A percentile compares a stretch with the other conserved stretches of the same genome.
Evolutionary conservation across 176 grass and related monocot genomes (phyloP).

Genomic region (Calamus simplicifolius): DNA sequence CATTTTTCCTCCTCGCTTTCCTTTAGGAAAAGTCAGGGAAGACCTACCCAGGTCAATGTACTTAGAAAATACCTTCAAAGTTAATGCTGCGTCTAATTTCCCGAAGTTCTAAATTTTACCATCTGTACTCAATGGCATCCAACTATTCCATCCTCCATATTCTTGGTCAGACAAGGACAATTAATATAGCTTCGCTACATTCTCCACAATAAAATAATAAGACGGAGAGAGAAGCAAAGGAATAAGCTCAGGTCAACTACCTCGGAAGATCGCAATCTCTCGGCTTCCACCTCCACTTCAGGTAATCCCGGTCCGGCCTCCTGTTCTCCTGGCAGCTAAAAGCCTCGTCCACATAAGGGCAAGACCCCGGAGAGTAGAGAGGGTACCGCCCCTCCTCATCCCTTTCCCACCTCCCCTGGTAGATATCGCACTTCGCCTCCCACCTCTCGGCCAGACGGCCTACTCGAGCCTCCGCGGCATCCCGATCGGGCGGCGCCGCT

Average conservation of each 20-base stretch:
- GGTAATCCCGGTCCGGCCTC: conserved; percentile 45
- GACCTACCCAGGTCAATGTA: too few species aligned
- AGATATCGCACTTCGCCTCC: conserved; percentile 50
- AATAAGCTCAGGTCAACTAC: conserved; percentile 16
- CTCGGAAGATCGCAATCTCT: conserved; percentile 54
- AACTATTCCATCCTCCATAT: not conserved
- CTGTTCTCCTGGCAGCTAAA: conserved; percentile 73
- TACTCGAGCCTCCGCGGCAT: not conserved
- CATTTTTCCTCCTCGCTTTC: too few species aligned
- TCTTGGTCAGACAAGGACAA: not conserved
- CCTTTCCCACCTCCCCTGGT: conserved; percentile 68
- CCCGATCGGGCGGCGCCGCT: not conserved
- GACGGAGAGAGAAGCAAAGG: not conserved
- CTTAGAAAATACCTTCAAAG: too few species aligned
- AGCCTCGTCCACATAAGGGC: conserved; percentile 93
- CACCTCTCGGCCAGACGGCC: not conserved
- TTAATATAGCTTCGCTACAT: not conserved
- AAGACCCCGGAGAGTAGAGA: conserved; percentile 59
- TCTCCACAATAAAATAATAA: not conserved
- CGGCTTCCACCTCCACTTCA: conserved; percentile 84
- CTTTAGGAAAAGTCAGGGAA: too few species aligned
- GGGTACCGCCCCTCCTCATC: conserved; percentile 39
- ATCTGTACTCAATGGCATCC: too few species aligned
- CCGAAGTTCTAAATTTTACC: too few species aligned
- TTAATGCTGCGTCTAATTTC: too few species aligned